Evolutionary conservation across 352 stramenopile genomes (phyloP).

Genomic region (Phytophthora syringae): DNA sequence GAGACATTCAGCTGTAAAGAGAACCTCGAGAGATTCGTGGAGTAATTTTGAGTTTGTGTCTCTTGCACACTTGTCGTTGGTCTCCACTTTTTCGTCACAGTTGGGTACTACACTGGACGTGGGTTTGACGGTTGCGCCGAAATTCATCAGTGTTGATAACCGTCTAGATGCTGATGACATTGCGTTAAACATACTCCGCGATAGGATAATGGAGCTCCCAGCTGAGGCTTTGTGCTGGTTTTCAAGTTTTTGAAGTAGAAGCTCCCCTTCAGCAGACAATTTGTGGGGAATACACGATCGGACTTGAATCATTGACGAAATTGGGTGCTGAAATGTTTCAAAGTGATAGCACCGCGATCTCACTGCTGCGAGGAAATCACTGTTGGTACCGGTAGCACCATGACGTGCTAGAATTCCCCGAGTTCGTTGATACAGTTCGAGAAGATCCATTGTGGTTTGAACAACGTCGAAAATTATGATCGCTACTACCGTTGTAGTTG

Average conservation of each 20-base stretch:
- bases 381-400: neutral
- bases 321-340: neutral
- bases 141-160: neutral
- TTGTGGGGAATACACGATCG: slow-evolving; percentile 10
- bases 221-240: neutral
- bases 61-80: too few relatives aligned
- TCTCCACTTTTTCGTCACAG: neutral
- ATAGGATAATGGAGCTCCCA: neutral
- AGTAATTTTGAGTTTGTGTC: slow-evolving; percentile 2
- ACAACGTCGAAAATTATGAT: slow-evolving; percentile 6
- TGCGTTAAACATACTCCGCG: neutral
- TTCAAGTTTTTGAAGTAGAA: neutral
- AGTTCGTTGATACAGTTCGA: slow-evolving; percentile 6
- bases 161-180: neutral
- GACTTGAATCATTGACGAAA: neutral
- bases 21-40: slow-evolving; percentile 18
- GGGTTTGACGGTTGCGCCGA: neutral
- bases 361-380: neutral
- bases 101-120: neutral
- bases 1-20: slow-evolving; percentile 38
- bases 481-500: slow-evolving; percentile 1
- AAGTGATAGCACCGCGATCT: neutral
- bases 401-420: neutral
- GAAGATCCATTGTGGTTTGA: slow-evolving; percentile 6
- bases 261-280: slow-evolving; percentile 3